Conservation (phyloP, 306 rosid genomes). For the Luffa aegyptiaca region DNA sequence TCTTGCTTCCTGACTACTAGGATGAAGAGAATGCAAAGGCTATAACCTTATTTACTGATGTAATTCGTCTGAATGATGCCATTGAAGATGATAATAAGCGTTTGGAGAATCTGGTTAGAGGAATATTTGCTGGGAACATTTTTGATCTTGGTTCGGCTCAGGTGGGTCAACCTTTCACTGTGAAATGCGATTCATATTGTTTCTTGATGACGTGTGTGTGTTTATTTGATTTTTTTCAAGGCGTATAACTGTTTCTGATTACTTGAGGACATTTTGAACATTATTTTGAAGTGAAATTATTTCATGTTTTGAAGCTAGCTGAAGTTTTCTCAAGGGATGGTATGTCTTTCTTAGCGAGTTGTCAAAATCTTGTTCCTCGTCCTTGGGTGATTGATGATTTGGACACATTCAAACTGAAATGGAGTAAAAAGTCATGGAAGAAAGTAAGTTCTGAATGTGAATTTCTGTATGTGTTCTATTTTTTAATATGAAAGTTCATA, state of each 20-base stretch:
- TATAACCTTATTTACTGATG: slow-evolving; percentile 59
- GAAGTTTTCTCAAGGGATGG: slow-evolving; percentile 88
- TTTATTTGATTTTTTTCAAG: background rate
- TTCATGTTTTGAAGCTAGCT: slow-evolving; percentile 70
- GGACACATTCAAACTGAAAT: slow-evolving; percentile 60
- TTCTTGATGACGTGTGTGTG: background rate
- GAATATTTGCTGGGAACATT: slow-evolving; percentile 91
- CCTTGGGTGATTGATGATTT: slow-evolving; percentile 98
- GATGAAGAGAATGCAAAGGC: slow-evolving; percentile 97
- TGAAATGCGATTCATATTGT: background rate
- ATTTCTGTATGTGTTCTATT: background rate
- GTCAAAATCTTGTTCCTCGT: slow-evolving; percentile 85
- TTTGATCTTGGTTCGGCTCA: slow-evolving; percentile 97
- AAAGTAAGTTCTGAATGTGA: slow-evolving; percentile 45
- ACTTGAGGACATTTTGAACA: background rate
- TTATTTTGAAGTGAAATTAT: slow-evolving; percentile 10
- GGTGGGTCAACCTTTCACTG: slow-evolving; percentile 27
- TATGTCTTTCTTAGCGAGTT: slow-evolving; percentile 85
- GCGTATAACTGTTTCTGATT: background rate
- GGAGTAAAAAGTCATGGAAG: slow-evolving; percentile 85
- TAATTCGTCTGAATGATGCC: slow-evolving; percentile 59
- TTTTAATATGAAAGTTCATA: background rate
- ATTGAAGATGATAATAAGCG: slow-evolving; percentile 86
- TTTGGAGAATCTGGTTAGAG: slow-evolving; percentile 67
- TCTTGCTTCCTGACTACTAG: slow-evolving; percentile 30